A percentile compares a stretch with the other conserved stretches of the same genome.
These are phyloP conservation scores for Suillus tomentosus DNA, from an alignment of 768 basidiomycete species.

Conservation along the genomic window DNA sequence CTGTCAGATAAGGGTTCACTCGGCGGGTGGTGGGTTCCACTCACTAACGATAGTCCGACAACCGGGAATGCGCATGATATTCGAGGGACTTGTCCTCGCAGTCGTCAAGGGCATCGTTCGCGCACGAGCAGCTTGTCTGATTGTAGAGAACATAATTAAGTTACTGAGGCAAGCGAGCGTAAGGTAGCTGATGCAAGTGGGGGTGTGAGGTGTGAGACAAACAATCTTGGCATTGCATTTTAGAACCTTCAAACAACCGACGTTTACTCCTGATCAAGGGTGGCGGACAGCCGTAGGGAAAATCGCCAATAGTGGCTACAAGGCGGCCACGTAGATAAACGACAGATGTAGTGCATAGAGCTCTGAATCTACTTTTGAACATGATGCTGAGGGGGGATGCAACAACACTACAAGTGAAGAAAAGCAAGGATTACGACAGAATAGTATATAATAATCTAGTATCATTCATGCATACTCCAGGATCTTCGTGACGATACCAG, in stretches of 20 bases:
- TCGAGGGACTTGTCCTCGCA: not conserved
- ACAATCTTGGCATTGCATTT: constrained; percentile 2
- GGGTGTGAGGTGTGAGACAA: constrained; percentile 18
- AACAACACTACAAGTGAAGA: constrained; percentile 18
- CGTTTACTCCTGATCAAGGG: constrained; percentile 11
- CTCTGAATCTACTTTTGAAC: constrained; percentile 14
- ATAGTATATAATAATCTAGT: constrained; percentile 20
- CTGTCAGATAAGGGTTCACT: not conserved
- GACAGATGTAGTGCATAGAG: not conserved
- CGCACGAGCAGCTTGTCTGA: constrained; percentile 10
- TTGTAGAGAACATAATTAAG: constrained; percentile 14
- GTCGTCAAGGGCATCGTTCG: constrained; percentile 7
- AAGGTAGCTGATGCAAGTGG: constrained; percentile 8
- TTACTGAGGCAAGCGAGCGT: not conserved
- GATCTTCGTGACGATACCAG: constrained; percentile 91
- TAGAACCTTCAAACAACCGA: constrained; percentile 9
- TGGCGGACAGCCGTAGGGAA: not conserved
- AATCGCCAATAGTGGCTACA: not conserved
- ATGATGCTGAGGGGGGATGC: constrained; percentile 28
- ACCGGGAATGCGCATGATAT: not conserved
- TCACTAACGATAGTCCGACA: constrained; percentile 15
- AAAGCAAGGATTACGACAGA: constrained; percentile 19
- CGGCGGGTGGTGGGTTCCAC: not conserved
- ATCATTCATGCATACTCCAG: constrained; percentile 43
- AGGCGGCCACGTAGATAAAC: not conserved